phyloP scores from a whole-genome alignment of 179 eudicot species.

The Spinacia oleracea region DNA sequence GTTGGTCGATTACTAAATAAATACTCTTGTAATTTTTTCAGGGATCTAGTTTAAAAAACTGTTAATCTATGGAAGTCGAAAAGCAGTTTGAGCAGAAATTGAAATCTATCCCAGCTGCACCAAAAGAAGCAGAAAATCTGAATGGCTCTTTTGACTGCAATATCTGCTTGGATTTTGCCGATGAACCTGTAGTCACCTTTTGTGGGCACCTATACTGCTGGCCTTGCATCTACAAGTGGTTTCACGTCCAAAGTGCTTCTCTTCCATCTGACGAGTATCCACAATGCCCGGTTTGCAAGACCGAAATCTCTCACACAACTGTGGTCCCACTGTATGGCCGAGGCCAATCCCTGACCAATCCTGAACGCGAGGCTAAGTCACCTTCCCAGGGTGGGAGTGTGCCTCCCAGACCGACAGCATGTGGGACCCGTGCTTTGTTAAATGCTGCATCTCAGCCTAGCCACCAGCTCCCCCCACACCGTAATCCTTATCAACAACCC shows the following conservation, averaged over 20 bases:
- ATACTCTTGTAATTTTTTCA: neutral
- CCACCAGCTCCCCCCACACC: conserved; percentile 38
- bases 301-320: conserved; percentile 65
- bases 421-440: conserved; percentile 48
- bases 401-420: conserved; percentile 81
- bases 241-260: conserved; percentile 51
- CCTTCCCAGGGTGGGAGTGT: conserved; percentile 27
- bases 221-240: conserved; percentile 94
- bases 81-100: conserved; percentile 42
- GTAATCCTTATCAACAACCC: conserved; percentile 43
- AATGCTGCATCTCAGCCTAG: conserved; percentile 37
- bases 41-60: conserved; percentile 10
- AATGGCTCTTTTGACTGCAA: conserved; percentile 80
- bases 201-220: conserved; percentile 90
- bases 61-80: conserved; percentile 47
- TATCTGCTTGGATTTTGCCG: conserved; percentile 75
- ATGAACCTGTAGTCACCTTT: conserved; percentile 81
- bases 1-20: neutral
- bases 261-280: conserved; percentile 56
- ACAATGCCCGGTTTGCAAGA: conserved; percentile 85
- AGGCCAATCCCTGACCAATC: conserved; percentile 39
- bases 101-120: conserved; percentile 38
- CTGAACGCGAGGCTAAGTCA: conserved; percentile 30
- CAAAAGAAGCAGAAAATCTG: conserved; percentile 37
- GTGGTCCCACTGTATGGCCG: conserved; percentile 77